These are phyloP conservation scores for Dianthus caryophyllus DNA, from an alignment of 148 eudicot genomes.

Conservation along the genomic window DNA sequence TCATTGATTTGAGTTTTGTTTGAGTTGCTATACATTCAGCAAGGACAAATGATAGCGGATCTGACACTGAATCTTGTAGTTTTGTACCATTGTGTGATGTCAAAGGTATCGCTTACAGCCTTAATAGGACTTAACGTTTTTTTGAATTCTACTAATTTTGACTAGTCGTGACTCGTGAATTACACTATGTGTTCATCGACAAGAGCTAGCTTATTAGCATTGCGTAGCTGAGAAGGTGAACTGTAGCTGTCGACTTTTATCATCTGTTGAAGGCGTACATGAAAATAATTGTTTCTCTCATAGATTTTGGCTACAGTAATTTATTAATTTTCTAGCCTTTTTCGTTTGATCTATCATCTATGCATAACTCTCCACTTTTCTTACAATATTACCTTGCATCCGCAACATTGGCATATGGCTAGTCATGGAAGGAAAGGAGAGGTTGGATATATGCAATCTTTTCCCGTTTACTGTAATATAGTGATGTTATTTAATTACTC, in stretches of 20 bases:
- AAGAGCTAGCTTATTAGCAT: not conserved
- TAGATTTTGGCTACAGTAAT: not conserved
- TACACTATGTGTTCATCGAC: not conserved
- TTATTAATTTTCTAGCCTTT: not conserved
- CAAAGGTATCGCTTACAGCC: too few relatives aligned
- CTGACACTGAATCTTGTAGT: not conserved
- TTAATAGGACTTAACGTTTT: too few relatives aligned
- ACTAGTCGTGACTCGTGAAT: not conserved
- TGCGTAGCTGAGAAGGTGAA: not conserved
- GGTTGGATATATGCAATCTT: too few relatives aligned
- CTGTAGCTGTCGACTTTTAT: not conserved
- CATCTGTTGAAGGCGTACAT: not conserved
- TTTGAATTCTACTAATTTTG: not conserved
- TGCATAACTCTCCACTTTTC: not conserved
- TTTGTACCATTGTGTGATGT: not conserved
- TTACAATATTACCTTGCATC: too few relatives aligned
- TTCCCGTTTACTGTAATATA: too few relatives aligned
- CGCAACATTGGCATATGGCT: too few relatives aligned
- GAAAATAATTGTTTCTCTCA: too few relatives aligned
- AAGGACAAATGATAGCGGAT: too few relatives aligned
- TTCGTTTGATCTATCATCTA: not conserved
- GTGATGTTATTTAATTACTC: too few relatives aligned
- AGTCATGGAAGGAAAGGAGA: too few relatives aligned
- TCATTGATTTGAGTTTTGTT: too few relatives aligned
- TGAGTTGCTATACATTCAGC: too few relatives aligned